Evolutionary conservation across 495 filamentous ascomycete species (phyloP), one percentile per base, ranked within the genome.

Genomic region (Penicillium odoratum): DNA sequence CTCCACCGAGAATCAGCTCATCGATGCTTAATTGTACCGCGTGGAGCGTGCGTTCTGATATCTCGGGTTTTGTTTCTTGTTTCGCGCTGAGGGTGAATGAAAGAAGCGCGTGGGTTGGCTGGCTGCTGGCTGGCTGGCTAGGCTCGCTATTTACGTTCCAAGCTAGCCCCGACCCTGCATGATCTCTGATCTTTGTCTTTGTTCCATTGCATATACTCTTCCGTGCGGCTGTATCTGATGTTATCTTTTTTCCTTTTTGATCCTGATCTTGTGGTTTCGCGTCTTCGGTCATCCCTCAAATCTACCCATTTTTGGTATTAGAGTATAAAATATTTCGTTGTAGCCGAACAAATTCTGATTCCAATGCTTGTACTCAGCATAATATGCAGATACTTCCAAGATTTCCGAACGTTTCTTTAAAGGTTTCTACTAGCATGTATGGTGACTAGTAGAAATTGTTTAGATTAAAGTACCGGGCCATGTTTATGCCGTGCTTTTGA

Each of bases 1-100:
- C 69, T 77, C 78, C 33, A 79, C 75, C 58, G 84, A 84, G 64
- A 77, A 79, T 40, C 60, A 72, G 36, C 73, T 91, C 58, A 87
- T 91, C 61, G 88, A 91, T 55, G 66, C 73, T 18, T 75, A 63
- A 63, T 31, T 34, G 38, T 25, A 33, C 25, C 21, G 30, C 49
- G 29, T 57, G 46, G 34, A n/a, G 38, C 25, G 16, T 38, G 25
- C 43, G 36, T 57, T 36, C 29, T 48, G 29, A 52, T 48, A 38
- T 53, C 43, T 62, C 53, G 50, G 56, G 0, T 53, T 48, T 36
- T 29, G 42, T 51, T 36, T 45, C 29, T 28, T 48, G 42, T 55
- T 36, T 36, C 46, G 42, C 38, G 34, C 51, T 31, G 42, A 43
- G 42, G 31, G 53, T 33, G 43, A 33, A 21, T 46, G 43, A 49